Evolutionary conservation across 2,329 filamentous ascomycete genomes (phyloP).

Genomic region (Boeremia lycopersici): DNA sequence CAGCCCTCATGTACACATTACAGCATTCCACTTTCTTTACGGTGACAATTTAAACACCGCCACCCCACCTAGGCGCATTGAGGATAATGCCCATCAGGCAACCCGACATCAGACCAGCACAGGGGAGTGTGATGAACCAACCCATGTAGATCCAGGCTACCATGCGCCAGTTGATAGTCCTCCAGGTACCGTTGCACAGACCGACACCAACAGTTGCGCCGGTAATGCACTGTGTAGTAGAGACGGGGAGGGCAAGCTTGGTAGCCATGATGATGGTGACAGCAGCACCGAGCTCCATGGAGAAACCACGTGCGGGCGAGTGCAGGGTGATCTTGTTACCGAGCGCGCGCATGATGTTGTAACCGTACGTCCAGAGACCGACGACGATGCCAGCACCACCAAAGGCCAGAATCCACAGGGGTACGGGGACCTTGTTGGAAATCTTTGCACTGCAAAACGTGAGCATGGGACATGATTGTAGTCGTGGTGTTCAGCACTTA

Average conservation of each 20-base stretch:
- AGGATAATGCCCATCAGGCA: constrained; percentile 67
- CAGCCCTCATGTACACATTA: background rate
- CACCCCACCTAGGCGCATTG: constrained; percentile 58
- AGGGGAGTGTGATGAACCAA: constrained; percentile 54
- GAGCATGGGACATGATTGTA: background rate
- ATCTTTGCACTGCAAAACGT: constrained; percentile 35
- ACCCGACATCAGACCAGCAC: constrained; percentile 59
- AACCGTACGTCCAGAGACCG: constrained; percentile 67
- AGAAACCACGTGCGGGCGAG: constrained; percentile 62
- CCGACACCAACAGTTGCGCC: constrained; percentile 43
- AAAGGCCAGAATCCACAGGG: constrained; percentile 63
- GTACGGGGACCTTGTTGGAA: constrained; percentile 58
- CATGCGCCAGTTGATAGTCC: constrained; percentile 53
- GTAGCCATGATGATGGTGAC: constrained; percentile 69
- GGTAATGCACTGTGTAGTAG: constrained; percentile 64
- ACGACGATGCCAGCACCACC: constrained; percentile 60
- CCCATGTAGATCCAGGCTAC: constrained; percentile 52
- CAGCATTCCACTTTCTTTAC: background rate
- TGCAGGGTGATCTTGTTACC: constrained; percentile 68
- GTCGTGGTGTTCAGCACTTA: constrained; percentile 21
- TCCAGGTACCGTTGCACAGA: constrained; percentile 41
- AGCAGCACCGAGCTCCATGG: constrained; percentile 54
- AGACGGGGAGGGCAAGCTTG: constrained; percentile 59
- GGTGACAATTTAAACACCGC: constrained; percentile 16
- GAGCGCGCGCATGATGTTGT: constrained; percentile 68